Evolutionary conservation across 2,329 filamentous ascomycete species (phyloP).

Genomic region (Berkeleyomyces basicola): DNA sequence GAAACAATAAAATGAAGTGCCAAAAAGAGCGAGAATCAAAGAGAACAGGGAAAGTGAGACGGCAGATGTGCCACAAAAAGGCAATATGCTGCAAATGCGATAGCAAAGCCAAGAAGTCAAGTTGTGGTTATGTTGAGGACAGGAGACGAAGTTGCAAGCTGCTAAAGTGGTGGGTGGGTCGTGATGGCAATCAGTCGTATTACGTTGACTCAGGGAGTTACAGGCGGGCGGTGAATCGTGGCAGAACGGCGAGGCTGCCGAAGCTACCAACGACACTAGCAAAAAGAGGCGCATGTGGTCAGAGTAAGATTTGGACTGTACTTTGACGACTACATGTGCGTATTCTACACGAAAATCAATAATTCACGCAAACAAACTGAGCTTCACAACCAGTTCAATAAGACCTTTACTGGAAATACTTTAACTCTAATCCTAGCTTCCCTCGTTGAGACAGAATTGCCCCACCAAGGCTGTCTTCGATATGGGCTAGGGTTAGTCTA

Average conservation of each 20-base stretch:
- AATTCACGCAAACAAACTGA: no score
- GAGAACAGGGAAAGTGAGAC: not conserved
- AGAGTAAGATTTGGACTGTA: no score
- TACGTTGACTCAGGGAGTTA: not conserved
- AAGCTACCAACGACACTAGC: not conserved
- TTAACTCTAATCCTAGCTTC: not conserved
- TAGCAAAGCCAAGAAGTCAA: not conserved
- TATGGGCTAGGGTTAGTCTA: not conserved
- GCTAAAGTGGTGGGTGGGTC: not conserved
- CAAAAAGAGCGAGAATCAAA: constrained; percentile 1
- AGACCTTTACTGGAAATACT: not conserved
- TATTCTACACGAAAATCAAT: no score
- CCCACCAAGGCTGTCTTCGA: not conserved
- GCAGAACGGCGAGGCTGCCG: constrained; percentile 7
- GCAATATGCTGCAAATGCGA: constrained; percentile 6
- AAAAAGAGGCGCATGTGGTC: no score
- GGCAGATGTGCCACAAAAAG: constrained; percentile 14
- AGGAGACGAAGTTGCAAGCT: not conserved
- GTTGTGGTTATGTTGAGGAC: not conserved
- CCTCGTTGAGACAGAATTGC: not conserved
- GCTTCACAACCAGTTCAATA: no score
- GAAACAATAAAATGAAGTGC: not conserved
- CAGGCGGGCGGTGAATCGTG: constrained; percentile 4
- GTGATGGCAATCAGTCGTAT: not conserved
- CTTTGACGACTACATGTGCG: no score